phyloP scores from a whole-genome alignment of 225 moss, liverwort and hornwort species.

The Lunularia cruciata region DNA sequence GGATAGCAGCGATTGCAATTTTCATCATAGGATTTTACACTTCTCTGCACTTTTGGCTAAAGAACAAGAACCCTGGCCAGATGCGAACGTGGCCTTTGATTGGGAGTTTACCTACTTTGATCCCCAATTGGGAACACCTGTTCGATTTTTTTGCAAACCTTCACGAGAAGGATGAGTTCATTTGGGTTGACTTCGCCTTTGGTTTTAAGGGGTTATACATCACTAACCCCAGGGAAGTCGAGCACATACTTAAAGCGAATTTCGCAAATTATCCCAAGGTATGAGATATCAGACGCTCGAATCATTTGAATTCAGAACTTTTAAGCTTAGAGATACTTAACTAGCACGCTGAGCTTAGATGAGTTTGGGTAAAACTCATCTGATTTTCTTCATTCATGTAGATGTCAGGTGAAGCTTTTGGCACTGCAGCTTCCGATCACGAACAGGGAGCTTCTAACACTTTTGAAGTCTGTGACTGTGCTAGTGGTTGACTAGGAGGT shows the following conservation, averaged over 20 bases:
- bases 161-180: conserved; percentile 23
- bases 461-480: neutral
- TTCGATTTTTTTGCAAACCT: conserved; percentile 26
- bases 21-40: neutral
- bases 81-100: conserved; percentile 34
- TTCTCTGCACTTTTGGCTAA: neutral
- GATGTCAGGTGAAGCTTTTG: neutral
- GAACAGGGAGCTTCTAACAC: neutral
- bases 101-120: conserved; percentile 21
- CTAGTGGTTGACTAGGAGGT: too few species aligned
- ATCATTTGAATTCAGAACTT: neutral
- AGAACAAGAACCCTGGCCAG: conserved; percentile 10
- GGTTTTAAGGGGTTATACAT: conserved; percentile 18
- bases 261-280: conserved; percentile 70
- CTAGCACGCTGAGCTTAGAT: neutral
- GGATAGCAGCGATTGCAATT: neutral
- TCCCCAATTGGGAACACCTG: conserved; percentile 19
- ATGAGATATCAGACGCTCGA: neutral
- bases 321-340: neutral
- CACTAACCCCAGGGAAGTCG: conserved; percentile 45
- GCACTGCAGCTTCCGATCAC: neutral
- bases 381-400: neutral
- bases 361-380: neutral
- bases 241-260: conserved; percentile 49
- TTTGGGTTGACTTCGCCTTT: conserved; percentile 16